Evolutionary conservation across 495 filamentous ascomycete genomes (phyloP).

Genomic region (Penicillium canariense): DNA sequence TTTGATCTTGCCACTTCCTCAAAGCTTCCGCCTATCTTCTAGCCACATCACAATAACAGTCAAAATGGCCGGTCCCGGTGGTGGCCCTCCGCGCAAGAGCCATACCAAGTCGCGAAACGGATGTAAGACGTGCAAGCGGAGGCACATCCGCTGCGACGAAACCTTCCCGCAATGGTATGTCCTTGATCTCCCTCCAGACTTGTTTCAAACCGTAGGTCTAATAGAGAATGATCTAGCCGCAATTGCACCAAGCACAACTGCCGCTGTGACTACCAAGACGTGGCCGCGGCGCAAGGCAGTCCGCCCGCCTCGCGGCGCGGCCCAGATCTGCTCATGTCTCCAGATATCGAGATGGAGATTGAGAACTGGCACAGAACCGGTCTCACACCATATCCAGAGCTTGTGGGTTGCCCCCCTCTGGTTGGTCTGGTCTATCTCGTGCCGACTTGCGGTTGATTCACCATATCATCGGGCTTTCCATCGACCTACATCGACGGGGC

Average conservation of each 20-base stretch:
- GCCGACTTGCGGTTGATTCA: constrained; percentile 86
- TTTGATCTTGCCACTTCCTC: not conserved
- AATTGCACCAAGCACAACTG: constrained; percentile 99
- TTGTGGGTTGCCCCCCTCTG: constrained; percentile 63
- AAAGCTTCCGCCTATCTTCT: constrained; percentile 1
- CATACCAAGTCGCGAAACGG: constrained; percentile 98
- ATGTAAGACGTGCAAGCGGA: constrained; percentile 94
- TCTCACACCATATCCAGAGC: constrained; percentile 80
- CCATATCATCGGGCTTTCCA: constrained; percentile 82
- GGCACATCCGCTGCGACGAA: constrained; percentile 97
- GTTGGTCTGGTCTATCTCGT: constrained; percentile 60
- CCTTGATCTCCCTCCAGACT: not conserved
- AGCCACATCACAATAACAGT: not conserved
- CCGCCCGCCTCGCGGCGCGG: constrained; percentile 64
- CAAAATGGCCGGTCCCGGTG: constrained; percentile 51
- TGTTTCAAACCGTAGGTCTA: not conserved
- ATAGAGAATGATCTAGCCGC: constrained; percentile 54
- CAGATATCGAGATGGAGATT: constrained; percentile 75
- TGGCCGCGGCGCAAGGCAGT: constrained; percentile 59
- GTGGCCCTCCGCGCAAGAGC: constrained; percentile 61
- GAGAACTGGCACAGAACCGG: constrained; percentile 82
- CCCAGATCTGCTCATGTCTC: constrained; percentile 77
- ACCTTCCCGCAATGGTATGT: constrained; percentile 94
- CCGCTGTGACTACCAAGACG: constrained; percentile 94
- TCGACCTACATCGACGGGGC: constrained; percentile 72